Base-by-base conservation (phyloP, 768 basidiomycete species). In the Chalciporus pseudorubinellus region DNA sequence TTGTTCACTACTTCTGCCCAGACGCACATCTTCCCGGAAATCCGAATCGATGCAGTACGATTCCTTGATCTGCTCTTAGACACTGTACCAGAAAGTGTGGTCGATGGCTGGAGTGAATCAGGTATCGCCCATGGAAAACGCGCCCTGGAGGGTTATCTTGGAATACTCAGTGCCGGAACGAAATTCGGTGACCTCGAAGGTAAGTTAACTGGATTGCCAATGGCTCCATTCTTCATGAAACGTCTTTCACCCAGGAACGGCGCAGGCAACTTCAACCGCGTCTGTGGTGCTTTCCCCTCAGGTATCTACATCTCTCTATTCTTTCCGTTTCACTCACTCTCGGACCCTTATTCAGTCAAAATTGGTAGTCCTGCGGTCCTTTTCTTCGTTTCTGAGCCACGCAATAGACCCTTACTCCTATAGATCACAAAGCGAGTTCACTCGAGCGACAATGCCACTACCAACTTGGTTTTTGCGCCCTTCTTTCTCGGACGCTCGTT, bases 21-120 rank as follows among this genome's bases (percentile, higher is more conserved):
- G 66, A 94, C 92, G 0, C 89, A 95, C 60, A 95, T 98, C 42
- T 97, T 94, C 67, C 94, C 94, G 19, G 92, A 95, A 67, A 92
- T 98, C 53, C 81, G 93, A 14, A 79, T 98, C 34, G 95, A 98
- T 63, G 91, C 92, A 3, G 77, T 95, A 48, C 83, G 85, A 12
- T 82, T 92, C 58, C 69, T 98, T 39, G 80, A 89, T 59, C 64
- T 95, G 20, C 76, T 92, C 36, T 75, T 97, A 4, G 82, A 86
- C 33, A 62, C 74, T 52, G 80, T 88, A 4, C 92, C 94, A 10
- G 75, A 77, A 38, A 71, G 77, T 8, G 82, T 93, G 4, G 78
- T 85, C 3, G 72, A 73, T 46, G 84, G 85, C 8, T 95, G 90
- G 89, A 77, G 77, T 40, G 73, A 76, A 50, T 68, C 63, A n/a